A percentile compares a stretch with the other conserved stretches of the same genome.
These are phyloP conservation scores for Vigna mungo DNA, from an alignment of 306 rosid species.

Conservation along the genomic window DNA sequence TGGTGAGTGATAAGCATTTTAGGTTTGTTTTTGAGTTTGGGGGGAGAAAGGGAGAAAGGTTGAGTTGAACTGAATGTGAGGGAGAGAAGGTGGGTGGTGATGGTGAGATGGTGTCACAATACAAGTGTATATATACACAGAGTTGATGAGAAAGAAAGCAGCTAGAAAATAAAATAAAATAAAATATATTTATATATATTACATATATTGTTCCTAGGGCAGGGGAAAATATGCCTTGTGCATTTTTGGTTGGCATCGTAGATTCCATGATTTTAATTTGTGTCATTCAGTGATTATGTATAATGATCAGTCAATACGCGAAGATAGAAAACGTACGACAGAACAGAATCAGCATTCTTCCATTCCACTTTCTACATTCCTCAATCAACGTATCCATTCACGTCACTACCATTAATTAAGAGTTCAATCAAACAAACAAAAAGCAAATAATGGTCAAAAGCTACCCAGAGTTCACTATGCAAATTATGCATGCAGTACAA, in stretches of 20 bases:
- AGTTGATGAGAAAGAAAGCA: background rate
- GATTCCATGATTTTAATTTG: conserved; percentile 22
- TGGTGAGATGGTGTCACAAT: conserved; percentile 19
- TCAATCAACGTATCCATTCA: background rate
- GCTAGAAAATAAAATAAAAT: background rate
- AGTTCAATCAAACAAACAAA: background rate
- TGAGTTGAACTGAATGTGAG: background rate
- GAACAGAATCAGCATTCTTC: conserved; percentile 24
- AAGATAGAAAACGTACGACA: conserved; percentile 4
- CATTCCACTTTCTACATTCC: background rate
- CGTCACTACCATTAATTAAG: conserved; percentile 8
- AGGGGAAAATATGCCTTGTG: background rate
- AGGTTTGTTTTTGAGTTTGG: conserved; percentile 9
- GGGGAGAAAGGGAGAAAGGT: conserved; percentile 40
- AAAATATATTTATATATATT: background rate
- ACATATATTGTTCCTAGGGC: background rate
- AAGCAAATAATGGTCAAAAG: too few relatives aligned
- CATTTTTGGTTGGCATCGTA: conserved; percentile 57
- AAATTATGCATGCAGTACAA: background rate
- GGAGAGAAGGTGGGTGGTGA: conserved; percentile 16
- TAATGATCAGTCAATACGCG: background rate
- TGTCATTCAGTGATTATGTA: background rate
- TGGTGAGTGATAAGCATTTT: conserved; percentile 52
- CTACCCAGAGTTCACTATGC: too few relatives aligned
- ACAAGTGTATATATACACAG: conserved; percentile 43